Evolutionary conservation across 345 rosid genomes (phyloP).

Genomic region (Mercurialis annua): DNA sequence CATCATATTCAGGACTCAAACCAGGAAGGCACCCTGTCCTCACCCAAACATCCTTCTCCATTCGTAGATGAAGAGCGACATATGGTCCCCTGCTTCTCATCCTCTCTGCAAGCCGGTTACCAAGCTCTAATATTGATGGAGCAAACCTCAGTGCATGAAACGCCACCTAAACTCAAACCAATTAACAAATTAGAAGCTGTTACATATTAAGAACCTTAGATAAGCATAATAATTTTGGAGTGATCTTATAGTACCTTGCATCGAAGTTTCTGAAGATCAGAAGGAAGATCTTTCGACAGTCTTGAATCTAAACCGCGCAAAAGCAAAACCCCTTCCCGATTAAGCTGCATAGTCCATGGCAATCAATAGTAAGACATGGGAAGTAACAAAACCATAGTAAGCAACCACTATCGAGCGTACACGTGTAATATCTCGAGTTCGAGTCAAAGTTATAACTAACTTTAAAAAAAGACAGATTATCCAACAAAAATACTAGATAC

Average conservation of each 20-base stretch:
- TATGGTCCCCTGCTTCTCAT: constrained; percentile 86
- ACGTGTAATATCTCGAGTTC: too few relatives aligned
- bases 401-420: too few relatives aligned
- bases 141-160: constrained; percentile 79
- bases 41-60: constrained; percentile 97
- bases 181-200: not conserved
- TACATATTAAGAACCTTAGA: not conserved
- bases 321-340: constrained; percentile 81
- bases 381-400: not conserved
- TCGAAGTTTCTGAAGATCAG: constrained; percentile 91
- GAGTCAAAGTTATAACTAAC: too few relatives aligned
- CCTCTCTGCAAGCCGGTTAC: constrained; percentile 73
- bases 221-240: not conserved
- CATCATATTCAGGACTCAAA: constrained; percentile 64
- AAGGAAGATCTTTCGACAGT: constrained; percentile 85
- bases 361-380: constrained; percentile 10
- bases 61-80: constrained; percentile 78
- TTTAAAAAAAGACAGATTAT: not conserved
- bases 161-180: constrained; percentile 54
- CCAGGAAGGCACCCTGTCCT: constrained; percentile 97
- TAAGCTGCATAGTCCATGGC: constrained; percentile 53
- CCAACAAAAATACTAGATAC: not conserved
- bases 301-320: constrained; percentile 88
- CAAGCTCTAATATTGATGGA: constrained; percentile 62
- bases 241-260: constrained; percentile 59